Base-by-base conservation (phyloP, 1,284 basidiomycete genomes). In the Microbotryum lychnidis-dioicae region DNA sequence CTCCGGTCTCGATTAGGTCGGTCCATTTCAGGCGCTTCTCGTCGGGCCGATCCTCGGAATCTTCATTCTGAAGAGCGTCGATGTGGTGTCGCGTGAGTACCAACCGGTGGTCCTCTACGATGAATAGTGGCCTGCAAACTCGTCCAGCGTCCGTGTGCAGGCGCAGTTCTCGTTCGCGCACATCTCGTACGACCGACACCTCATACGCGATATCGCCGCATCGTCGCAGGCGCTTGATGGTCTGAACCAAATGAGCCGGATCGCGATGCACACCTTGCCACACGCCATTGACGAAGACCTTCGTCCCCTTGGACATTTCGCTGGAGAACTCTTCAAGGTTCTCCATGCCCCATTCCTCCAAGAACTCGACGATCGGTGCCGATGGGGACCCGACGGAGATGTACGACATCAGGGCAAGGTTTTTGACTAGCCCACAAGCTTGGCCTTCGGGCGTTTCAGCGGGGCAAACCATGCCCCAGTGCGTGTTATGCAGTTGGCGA, bases 181-280 rank as follows among this genome's bases (percentile, higher is more conserved):
- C 96, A 78, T 98, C 96, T 58, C 94, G 85, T 21, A 98, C 94
- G 54, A 98, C 89, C 31, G 91, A 94, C 12, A 97, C 91, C 77
- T 98, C 94, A 56, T 89, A 84, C 73, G 87, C 90, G 75, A 99
- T 93, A 75, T 97, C 93, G 69, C 96, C 91, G 75, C 90, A 92
- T 69, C 96, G 81, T 66, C 96, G 84, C 67, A 98, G 82, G 71
- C 89, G 87, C 75, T 93, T 87, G 73, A 99, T 84, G 25, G 93
- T 97, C 73, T 87, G 87, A 67, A 97, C 90, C 57, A 99, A 80
- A 70, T 90, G 88, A 53, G 86, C 86, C 20, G 94, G 90, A 71
- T 97, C 89, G 62, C 92, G 88, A 77, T 97, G 93, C n/a, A 97
- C 91, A 68, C 96, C 96, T 83, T 97, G 91, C 96, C 96, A 98